Evolutionary conservation across 2,329 filamentous ascomycete genomes (phyloP).

Genomic region (Lasiodiplodia sp.): DNA sequence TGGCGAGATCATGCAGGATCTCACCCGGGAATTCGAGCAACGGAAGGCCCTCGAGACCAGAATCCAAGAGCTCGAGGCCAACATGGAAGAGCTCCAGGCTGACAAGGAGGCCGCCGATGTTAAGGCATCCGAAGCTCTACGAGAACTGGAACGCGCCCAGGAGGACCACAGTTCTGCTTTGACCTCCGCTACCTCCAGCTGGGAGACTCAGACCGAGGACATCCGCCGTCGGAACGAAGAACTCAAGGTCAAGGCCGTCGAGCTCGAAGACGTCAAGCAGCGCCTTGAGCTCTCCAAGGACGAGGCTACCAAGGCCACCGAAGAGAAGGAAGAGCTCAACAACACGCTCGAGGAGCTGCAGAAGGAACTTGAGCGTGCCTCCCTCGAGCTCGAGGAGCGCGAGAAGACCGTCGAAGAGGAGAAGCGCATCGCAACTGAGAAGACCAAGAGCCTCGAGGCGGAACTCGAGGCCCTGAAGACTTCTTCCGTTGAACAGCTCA

Average conservation of each 20-base stretch:
- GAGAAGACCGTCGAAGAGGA: slow-evolving; percentile 27
- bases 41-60: slow-evolving; percentile 29
- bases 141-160: slow-evolving; percentile 12
- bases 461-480: slow-evolving; percentile 20
- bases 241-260: slow-evolving; percentile 29
- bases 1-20: slow-evolving; percentile 27
- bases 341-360: slow-evolving; percentile 26
- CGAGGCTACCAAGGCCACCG: slow-evolving; percentile 15
- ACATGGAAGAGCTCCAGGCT: slow-evolving; percentile 28
- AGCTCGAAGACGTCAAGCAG: slow-evolving; percentile 28
- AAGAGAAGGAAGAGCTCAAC: slow-evolving; percentile 28
- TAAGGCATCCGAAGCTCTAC: slow-evolving; percentile 26
- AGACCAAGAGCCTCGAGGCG: slow-evolving; percentile 20
- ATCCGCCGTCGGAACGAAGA: slow-evolving; percentile 27
- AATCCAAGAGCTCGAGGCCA: slow-evolving; percentile 27
- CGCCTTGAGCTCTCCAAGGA: slow-evolving; percentile 29
- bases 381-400: slow-evolving; percentile 21
- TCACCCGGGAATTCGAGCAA: slow-evolving; percentile 29
- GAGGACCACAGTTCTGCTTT: slow-evolving; percentile 20
- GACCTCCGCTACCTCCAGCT: slow-evolving; percentile 12
- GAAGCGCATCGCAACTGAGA: slow-evolving; percentile 23
- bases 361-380: slow-evolving; percentile 26
- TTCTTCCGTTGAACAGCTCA: slow-evolving; percentile 16
- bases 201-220: slow-evolving; percentile 26
- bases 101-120: slow-evolving; percentile 26